Conservation (phyloP, 140 eudicot genomes). For the Cichorium intybus region DNA sequence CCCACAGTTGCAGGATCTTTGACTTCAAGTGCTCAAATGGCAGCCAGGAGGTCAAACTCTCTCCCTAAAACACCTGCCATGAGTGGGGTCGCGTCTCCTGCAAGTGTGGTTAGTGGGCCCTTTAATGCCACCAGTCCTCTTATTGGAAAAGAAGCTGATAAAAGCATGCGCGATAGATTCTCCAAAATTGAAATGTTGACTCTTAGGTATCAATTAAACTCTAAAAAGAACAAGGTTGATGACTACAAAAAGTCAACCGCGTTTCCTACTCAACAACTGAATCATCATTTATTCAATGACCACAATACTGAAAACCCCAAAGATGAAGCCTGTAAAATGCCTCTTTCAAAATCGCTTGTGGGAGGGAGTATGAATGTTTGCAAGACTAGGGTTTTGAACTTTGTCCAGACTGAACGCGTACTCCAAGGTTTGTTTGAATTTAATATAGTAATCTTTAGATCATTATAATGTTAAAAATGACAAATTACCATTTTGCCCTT, state of each 20-base stretch:
- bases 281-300: slow-evolving; percentile 45
- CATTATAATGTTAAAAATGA: neutral
- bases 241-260: slow-evolving; percentile 36
- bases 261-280: slow-evolving; percentile 45
- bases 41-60: slow-evolving; percentile 70
- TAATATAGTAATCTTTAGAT: neutral
- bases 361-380: slow-evolving; percentile 83
- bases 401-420: slow-evolving; percentile 55
- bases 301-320: slow-evolving; percentile 52
- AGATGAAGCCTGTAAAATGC: slow-evolving; percentile 76
- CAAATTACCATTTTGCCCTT: slow-evolving; percentile 11
- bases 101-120: slow-evolving; percentile 71
- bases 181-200: slow-evolving; percentile 74
- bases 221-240: slow-evolving; percentile 70
- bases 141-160: slow-evolving; percentile 67
- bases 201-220: slow-evolving; percentile 67
- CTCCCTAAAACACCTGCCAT: slow-evolving; percentile 66
- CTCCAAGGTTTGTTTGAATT: slow-evolving; percentile 62
- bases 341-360: slow-evolving; percentile 74
- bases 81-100: slow-evolving; percentile 87
- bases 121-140: slow-evolving; percentile 83
- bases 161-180: slow-evolving; percentile 56
- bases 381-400: slow-evolving; percentile 71
- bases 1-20: slow-evolving; percentile 54
- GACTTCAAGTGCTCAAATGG: slow-evolving; percentile 69